These are phyloP conservation scores for Cadophora malorum DNA, from an alignment of 2,329 filamentous ascomycete species.

Conservation along the genomic window DNA sequence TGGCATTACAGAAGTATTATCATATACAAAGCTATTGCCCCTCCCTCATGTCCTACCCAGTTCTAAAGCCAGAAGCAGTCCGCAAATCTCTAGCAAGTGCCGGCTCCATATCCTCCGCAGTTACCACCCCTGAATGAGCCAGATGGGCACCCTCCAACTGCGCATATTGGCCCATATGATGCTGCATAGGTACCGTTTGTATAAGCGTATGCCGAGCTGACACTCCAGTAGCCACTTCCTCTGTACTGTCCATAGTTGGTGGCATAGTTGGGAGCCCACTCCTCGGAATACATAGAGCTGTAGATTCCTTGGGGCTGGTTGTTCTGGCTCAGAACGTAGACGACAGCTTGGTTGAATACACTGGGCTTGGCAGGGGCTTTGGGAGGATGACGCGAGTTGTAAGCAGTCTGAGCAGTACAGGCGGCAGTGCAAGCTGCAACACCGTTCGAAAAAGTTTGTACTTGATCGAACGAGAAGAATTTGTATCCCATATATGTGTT, in stretches of 20 bases:
- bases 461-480: constrained; percentile 36
- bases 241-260: constrained; percentile 40
- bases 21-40: too few species aligned
- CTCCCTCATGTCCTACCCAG: too few species aligned
- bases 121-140: constrained; percentile 30
- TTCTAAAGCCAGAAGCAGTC: too few species aligned
- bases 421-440: constrained; percentile 44
- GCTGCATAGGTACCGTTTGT: constrained; percentile 29
- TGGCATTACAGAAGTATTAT: too few species aligned
- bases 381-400: constrained; percentile 44
- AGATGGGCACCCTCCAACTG: constrained; percentile 31
- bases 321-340: constrained; percentile 47
- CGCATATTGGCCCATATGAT: constrained; percentile 31
- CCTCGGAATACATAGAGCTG: constrained; percentile 43
- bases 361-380: constrained; percentile 42
- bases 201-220: constrained; percentile 32
- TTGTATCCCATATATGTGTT: constrained; percentile 45
- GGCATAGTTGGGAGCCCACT: constrained; percentile 36
- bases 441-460: constrained; percentile 32
- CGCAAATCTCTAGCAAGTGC: constrained; percentile 23
- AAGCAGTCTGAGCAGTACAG: constrained; percentile 46
- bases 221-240: constrained; percentile 34
- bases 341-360: constrained; percentile 49
- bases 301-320: constrained; percentile 47
- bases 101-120: constrained; percentile 34